Evolutionary conservation across 208 protist species (phyloP), one percentile per base, ranked within the genome.

Genomic region (Cochliopodium minus): DNA sequence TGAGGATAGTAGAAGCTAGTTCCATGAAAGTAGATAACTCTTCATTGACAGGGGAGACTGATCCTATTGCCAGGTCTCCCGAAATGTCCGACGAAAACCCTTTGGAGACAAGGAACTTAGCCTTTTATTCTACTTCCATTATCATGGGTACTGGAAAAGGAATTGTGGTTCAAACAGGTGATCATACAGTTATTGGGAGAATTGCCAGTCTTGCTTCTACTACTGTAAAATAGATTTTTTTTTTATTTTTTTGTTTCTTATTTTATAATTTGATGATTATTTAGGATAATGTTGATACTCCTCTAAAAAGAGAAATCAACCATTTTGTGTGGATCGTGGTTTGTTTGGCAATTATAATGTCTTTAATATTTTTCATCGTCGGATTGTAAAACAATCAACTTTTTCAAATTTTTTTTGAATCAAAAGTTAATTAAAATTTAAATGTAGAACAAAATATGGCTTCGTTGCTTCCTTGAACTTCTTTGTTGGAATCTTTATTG

Each of bases 101-200:
- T 29, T 2, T n/a, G 36, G 33, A 55, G 29, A 32, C 6, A 11
- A 55, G 42, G 17, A 90, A 81, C 67, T 90, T 95, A 76, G 57
- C 87, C 3, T 95, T 87, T 57, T 83, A 85, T 17, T 86, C 83
- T n/a, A 94, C 90, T 7, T 69, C 76, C 2, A 74, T 95, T 25
- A 76, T 79, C 2, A 79, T 86, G 50, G 91, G 92, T 11, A 81
- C 70, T 35, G 88, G 71, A 28, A 71, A 66, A 50, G 86, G 86
- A 36, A 70, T 97, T 5, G 90, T 96, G 6, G 72, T 91, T 13
- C 65, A 64, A 26, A 95, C 88, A 10, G 91, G 93, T 7, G 33
- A 29, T 11, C 60, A 71, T 3, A 95, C 90, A 0, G 82, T 92
- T 65, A 85, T 96, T 34, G 91, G 90, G 33, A 65, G 71, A n/a